Evolutionary conservation across 441 rosid genomes (phyloP), one percentile per base, ranked within the genome.

Genomic region (Arabidopsis hybrid): DNA sequence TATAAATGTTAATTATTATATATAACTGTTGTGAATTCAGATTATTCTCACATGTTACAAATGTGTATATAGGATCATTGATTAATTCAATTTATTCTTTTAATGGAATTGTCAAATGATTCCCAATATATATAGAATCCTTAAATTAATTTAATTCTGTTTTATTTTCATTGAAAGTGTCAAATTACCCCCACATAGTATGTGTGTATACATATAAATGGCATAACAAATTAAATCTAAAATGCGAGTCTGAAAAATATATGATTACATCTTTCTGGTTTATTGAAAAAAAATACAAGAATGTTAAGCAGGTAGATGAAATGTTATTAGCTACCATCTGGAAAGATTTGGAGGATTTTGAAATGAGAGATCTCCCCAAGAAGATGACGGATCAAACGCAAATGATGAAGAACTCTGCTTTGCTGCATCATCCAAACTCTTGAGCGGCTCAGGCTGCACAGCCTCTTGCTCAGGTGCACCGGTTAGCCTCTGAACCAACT

Each of bases 401-500:
- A 51, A 53, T 3, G 74, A 36, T 3, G 66, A 59, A 65, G 76
- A 65, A 17, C 68, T 65, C 51, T 58, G 36, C 10, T 65, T 63
- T 18, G 43, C 34, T 26, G 40, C 38, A 46, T 63, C 72, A 56
- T 47, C 21, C 39, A 39, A 62, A 46, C 31, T 64, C 60, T 31
- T 47, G 18, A 64, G n/a, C 62, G 64, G 67, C 45, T 71, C 50
- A 70, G 76, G 3, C 56, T 47, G 52, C 52, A 32, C 55, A 42
- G 6, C 38, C 31, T 60, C 73, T 3, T 34, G 57, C 29, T 70
- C 77, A 5, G 87, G 77, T 17, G 87, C 79, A 29, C 91, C 96
- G 1, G 98, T 93, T 29, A 93, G 91, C 81, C 79, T 68, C 79
- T 91, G 97, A 69, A 93, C 98, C 78, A 90, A 84, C 34, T 86